A percentile compares a stretch with the other conserved stretches of the same genome.
Evolutionary conservation across 306 rosid species (phyloP).

Genomic region (Cicer chorassanicum): DNA sequence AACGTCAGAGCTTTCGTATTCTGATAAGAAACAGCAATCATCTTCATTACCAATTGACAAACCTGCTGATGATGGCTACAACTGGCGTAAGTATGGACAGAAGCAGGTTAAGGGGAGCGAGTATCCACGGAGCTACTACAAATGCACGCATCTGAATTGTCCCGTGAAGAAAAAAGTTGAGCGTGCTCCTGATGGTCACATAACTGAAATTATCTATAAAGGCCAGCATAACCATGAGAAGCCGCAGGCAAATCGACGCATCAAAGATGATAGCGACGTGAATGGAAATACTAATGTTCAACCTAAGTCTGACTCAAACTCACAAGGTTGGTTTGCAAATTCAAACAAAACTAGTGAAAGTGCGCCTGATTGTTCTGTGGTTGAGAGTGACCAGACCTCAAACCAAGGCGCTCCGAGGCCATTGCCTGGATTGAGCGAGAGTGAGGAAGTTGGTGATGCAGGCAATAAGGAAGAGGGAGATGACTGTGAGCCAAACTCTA

Average conservation of each 20-base stretch:
- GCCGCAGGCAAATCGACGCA: conserved; percentile 76
- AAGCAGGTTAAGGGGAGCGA: conserved; percentile 98
- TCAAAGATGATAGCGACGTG: conserved; percentile 65
- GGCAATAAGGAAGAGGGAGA: conserved; percentile 67
- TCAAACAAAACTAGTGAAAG: conserved; percentile 55
- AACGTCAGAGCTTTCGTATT: conserved; percentile 54
- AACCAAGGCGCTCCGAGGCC: conserved; percentile 54
- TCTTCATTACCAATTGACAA: conserved; percentile 60
- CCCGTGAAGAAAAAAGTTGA: conserved; percentile 94
- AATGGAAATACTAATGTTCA: conserved; percentile 60
- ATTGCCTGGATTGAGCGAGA: conserved; percentile 65
- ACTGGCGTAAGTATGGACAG: conserved; percentile 99
- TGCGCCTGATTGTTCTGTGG: conserved; percentile 48
- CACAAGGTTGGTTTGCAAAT: conserved; percentile 62
- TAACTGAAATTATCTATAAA: conserved; percentile 92
- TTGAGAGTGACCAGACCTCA: conserved; percentile 54
- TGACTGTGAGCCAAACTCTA: conserved; percentile 72
- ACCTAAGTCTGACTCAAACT: conserved; percentile 61
- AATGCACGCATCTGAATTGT: conserved; percentile 87
- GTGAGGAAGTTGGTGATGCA: conserved; percentile 66
- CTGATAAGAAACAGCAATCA: conserved; percentile 71
- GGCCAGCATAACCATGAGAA: conserved; percentile 91
- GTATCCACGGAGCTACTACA: conserved; percentile 94
- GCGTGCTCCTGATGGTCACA: conserved; percentile 85
- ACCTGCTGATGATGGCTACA: conserved; percentile 89